Conservation (phyloP, 306 rosid species). For the Castanea sativa region DNA sequence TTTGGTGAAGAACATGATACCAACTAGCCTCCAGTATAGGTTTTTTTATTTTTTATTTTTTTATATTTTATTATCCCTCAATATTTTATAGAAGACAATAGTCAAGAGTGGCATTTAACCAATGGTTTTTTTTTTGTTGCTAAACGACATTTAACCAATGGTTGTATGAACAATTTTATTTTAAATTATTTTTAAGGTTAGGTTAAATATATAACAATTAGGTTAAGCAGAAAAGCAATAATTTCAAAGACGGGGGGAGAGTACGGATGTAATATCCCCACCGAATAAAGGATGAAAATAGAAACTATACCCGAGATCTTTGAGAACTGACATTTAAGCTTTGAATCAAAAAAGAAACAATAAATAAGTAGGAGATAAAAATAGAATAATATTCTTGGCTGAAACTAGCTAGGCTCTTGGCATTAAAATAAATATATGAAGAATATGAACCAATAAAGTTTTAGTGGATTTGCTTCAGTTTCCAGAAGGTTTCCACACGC, state of each 20-base stretch:
- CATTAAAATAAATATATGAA: not conserved
- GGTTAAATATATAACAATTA: too few species aligned
- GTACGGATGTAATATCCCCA: slow-evolving; percentile 19
- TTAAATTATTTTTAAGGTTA: too few species aligned
- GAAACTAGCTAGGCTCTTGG: not conserved
- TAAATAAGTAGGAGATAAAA: not conserved
- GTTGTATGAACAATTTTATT: too few species aligned
- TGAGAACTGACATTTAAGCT: slow-evolving; percentile 11
- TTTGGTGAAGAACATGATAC: too few species aligned
- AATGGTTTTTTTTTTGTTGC: too few species aligned
- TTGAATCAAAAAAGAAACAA: slow-evolving; percentile 16
- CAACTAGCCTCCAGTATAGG: too few species aligned
- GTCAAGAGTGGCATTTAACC: too few species aligned
- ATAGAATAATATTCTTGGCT: slow-evolving; percentile 2
- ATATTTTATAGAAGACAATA: too few species aligned
- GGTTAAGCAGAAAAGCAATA: slow-evolving; percentile 5
- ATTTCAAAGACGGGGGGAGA: not conserved
- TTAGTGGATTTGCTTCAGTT: slow-evolving; percentile 18
- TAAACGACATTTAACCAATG: too few species aligned
- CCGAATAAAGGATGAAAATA: not conserved
- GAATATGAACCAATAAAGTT: slow-evolving; percentile 1
- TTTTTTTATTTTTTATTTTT: too few species aligned
- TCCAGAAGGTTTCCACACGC: slow-evolving; percentile 18
- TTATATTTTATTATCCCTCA: too few species aligned
- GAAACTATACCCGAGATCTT: slow-evolving; percentile 6